These are phyloP conservation scores for Xylaria curta DNA, from an alignment of 495 filamentous ascomycete genomes.

Conservation along the genomic window DNA sequence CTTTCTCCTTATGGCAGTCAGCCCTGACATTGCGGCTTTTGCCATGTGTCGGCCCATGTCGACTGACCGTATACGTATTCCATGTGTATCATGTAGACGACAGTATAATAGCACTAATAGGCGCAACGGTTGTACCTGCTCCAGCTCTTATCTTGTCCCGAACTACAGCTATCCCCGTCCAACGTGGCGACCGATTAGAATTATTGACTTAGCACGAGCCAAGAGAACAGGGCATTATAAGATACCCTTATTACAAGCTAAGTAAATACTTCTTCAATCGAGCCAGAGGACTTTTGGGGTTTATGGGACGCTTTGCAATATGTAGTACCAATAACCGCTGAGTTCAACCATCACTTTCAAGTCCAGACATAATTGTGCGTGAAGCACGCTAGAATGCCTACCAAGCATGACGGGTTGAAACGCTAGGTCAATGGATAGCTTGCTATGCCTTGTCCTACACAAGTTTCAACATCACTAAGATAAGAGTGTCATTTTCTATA, in stretches of 20 bases:
- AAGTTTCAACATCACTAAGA: conserved; percentile 1
- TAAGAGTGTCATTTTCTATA: neutral
- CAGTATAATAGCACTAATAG: neutral
- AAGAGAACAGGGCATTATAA: neutral
- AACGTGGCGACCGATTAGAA: neutral
- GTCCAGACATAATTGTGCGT: neutral
- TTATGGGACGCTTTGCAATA: neutral
- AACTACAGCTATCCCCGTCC: neutral
- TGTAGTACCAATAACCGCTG: neutral
- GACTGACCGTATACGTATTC: neutral
- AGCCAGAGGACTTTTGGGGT: neutral
- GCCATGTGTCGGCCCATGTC: neutral
- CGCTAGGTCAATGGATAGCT: neutral
- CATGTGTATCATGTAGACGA: neutral
- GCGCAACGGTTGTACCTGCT: neutral
- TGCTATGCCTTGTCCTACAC: neutral
- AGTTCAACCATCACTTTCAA: neutral
- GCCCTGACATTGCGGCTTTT: neutral
- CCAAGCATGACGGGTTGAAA: neutral
- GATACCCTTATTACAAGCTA: neutral
- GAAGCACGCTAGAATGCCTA: neutral
- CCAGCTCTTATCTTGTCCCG: neutral
- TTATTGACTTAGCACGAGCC: neutral
- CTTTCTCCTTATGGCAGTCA: neutral
- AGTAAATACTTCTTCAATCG: neutral